These are phyloP conservation scores for Saccharomyces hybrid DNA, from an alignment of 1,139 yeast species.

Conservation along the genomic window DNA sequence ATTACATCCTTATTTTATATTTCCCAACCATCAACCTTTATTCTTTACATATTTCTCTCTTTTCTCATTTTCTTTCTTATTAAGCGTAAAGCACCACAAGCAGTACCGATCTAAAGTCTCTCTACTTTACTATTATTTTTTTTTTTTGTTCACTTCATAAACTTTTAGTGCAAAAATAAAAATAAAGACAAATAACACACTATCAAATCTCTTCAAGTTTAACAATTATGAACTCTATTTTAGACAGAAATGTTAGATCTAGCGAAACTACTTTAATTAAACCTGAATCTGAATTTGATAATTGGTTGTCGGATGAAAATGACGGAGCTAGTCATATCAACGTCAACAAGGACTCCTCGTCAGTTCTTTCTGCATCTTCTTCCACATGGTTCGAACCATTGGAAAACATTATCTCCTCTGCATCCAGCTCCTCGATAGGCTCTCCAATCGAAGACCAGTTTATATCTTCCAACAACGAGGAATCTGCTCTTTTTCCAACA, in stretches of 20 bases:
- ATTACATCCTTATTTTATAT: neutral
- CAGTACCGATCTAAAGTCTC: neutral
- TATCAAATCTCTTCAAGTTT: neutral
- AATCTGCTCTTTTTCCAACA: constrained; percentile 2
- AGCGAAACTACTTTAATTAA: neutral
- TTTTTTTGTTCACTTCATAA: neutral
- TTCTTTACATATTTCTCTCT: neutral
- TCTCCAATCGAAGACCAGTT: constrained; percentile 17
- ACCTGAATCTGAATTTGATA: neutral
- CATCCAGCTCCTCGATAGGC: constrained; percentile 22
- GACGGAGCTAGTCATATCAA: neutral
- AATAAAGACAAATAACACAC: neutral
- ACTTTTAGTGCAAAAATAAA: neutral
- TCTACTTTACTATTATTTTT: neutral
- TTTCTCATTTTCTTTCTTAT: neutral
- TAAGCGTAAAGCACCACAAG: neutral
- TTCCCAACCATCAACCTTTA: neutral
- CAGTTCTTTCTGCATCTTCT: constrained; percentile 6
- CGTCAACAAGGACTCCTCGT: neutral
- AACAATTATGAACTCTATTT: neutral
- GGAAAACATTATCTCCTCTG: constrained; percentile 22
- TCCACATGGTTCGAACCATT: constrained; percentile 26
- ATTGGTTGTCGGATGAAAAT: neutral
- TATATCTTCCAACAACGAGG: neutral
- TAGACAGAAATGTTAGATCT: neutral